Percentiles rank a stretch among this genome's conserved stretches.
phyloP scores from a whole-genome alignment of 2,329 filamentous ascomycete genomes.

The Juglanconis oblonga region DNA sequence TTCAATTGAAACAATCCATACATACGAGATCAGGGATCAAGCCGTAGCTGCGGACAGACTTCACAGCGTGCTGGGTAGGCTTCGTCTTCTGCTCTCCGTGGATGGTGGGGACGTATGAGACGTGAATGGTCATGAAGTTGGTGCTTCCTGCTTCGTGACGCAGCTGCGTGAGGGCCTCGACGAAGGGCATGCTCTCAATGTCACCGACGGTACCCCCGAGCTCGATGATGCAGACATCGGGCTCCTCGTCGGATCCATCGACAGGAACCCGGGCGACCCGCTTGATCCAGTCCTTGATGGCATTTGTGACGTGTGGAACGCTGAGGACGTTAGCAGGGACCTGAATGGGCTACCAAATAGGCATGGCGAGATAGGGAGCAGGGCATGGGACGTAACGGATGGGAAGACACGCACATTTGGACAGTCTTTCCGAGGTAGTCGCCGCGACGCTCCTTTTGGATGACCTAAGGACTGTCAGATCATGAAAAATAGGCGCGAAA shows the following conservation, averaged over 20 bases:
- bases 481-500: not conserved
- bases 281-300: constrained; percentile 90
- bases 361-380: not conserved
- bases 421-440: constrained; percentile 88
- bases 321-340: constrained; percentile 8
- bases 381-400: not conserved
- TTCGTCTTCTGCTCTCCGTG: constrained; percentile 87
- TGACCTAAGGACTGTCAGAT: constrained; percentile 18
- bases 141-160: constrained; percentile 67
- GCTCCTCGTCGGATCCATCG: constrained; percentile 76
- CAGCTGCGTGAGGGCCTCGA: constrained; percentile 81
- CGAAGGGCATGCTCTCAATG: constrained; percentile 83
- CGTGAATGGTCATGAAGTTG: constrained; percentile 87
- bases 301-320: constrained; percentile 88
- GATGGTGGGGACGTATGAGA: constrained; percentile 76
- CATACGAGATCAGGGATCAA: constrained; percentile 66
- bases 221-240: constrained; percentile 89
- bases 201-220: constrained; percentile 52
- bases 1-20: not conserved
- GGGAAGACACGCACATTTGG: constrained; percentile 56
- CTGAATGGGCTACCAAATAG: not conserved
- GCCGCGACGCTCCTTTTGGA: constrained; percentile 58
- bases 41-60: constrained; percentile 77
- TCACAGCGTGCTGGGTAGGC: constrained; percentile 89
- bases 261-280: constrained; percentile 81